Conservation (phyloP, 306 rosid species). For the Hippophae gyantsensis region DNA sequence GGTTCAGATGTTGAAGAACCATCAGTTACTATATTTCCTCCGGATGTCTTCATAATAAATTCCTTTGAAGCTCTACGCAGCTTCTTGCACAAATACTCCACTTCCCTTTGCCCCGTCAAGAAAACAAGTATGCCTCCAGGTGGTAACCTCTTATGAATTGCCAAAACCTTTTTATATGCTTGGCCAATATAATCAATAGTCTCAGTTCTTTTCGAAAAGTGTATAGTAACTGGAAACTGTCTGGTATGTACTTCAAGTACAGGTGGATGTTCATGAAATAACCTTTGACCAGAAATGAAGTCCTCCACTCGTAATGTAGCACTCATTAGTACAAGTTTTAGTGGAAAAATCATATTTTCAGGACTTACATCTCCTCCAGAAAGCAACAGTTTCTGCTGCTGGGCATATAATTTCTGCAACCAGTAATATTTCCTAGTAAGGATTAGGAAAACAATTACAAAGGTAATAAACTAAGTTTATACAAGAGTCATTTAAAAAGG, state of each 20-base stretch:
- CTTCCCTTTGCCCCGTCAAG: conserved; percentile 84
- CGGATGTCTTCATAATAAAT: conserved; percentile 30
- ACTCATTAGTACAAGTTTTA: conserved; percentile 92
- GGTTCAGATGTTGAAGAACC: conserved; percentile 21
- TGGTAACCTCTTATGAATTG: conserved; percentile 86
- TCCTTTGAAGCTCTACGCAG: conserved; percentile 61
- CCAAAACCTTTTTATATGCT: conserved; percentile 79
- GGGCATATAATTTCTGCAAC: conserved; percentile 39
- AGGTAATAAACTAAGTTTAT: background rate
- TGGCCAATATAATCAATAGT: conserved; percentile 57
- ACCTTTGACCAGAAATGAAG: conserved; percentile 48
- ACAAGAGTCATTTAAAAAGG: background rate
- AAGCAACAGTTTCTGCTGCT: conserved; percentile 34
- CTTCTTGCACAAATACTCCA: conserved; percentile 69
- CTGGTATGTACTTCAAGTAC: conserved; percentile 73
- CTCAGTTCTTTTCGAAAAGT: conserved; percentile 79
- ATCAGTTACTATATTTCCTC: conserved; percentile 27
- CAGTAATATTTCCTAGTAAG: conserved; percentile 12
- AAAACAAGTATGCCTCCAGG: conserved; percentile 85
- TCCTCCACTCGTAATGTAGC: conserved; percentile 89
- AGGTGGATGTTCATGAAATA: conserved; percentile 61
- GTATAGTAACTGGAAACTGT: conserved; percentile 67
- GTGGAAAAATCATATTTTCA: conserved; percentile 49
- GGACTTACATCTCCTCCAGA: conserved; percentile 49
- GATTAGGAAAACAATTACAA: background rate